Evolutionary conservation across 768 basidiomycete species (phyloP).

Genomic region (Lactarius hengduanensis): DNA sequence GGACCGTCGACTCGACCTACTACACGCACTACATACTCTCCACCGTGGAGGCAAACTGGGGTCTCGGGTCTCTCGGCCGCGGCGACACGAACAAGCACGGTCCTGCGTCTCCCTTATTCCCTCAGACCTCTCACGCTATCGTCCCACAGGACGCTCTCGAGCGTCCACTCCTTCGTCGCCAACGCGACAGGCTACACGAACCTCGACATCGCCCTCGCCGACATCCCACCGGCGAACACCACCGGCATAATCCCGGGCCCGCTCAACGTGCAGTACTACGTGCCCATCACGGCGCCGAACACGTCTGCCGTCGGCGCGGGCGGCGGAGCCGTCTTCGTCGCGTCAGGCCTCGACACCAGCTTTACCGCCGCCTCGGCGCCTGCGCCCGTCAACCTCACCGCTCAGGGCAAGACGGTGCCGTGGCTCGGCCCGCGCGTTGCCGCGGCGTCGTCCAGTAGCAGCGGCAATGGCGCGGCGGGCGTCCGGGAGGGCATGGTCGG

Average conservation of each 20-base stretch:
- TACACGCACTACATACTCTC: constrained; percentile 59
- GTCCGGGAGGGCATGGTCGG: neutral
- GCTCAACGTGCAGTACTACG: constrained; percentile 41
- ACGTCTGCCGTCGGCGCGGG: constrained; percentile 41
- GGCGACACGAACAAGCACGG: constrained; percentile 42
- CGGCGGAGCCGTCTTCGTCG: constrained; percentile 38
- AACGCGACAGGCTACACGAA: constrained; percentile 46
- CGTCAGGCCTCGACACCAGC: constrained; percentile 35
- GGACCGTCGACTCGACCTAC: constrained; percentile 50
- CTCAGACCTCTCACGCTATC: neutral
- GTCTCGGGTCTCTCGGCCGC: too few relatives aligned
- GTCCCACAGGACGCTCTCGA: constrained; percentile 35
- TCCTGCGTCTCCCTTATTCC: neutral
- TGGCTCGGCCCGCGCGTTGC: constrained; percentile 3
- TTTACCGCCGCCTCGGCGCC: constrained; percentile 34
- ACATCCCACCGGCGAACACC: constrained; percentile 42
- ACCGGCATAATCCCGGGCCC: constrained; percentile 45
- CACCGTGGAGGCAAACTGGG: too few relatives aligned
- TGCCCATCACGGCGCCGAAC: constrained; percentile 45
- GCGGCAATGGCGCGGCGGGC: neutral
- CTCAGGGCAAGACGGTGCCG: constrained; percentile 32
- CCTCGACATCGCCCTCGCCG: constrained; percentile 32
- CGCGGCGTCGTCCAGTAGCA: neutral
- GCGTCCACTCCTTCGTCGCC: constrained; percentile 55
- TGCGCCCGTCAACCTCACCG: constrained; percentile 43